These are phyloP conservation scores for Fermentozyma sake DNA, from an alignment of 1,139 yeast species.

Conservation along the genomic window DNA sequence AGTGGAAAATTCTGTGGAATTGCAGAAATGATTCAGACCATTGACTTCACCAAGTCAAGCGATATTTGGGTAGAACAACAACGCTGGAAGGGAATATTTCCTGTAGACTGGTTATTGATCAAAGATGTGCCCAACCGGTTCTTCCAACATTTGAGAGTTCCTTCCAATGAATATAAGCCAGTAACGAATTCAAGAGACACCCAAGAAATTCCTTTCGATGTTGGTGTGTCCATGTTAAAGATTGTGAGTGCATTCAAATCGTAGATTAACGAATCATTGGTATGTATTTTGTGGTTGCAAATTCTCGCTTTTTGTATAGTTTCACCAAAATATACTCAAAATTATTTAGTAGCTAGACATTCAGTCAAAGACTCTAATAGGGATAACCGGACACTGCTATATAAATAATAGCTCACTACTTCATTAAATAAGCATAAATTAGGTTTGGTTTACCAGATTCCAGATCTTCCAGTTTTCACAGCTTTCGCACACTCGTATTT, in stretches of 20 bases:
- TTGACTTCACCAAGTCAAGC: slow-evolving; percentile 33
- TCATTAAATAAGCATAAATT: no score
- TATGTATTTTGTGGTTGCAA: no score
- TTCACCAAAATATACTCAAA: no score
- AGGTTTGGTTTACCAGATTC: no score
- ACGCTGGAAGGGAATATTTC: slow-evolving; percentile 50
- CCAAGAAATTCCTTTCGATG: slow-evolving; percentile 43
- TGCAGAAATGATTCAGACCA: slow-evolving; percentile 47
- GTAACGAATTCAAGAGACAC: slow-evolving; percentile 61
- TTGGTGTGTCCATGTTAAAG: slow-evolving; percentile 47
- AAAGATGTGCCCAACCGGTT: slow-evolving; percentile 47
- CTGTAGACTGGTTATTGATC: slow-evolving; percentile 48
- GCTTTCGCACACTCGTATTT: no score
- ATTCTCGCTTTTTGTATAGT: no score
- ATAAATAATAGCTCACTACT: no score
- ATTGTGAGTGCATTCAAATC: slow-evolving; percentile 32
- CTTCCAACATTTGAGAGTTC: slow-evolving; percentile 41
- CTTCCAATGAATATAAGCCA: slow-evolving; percentile 46
- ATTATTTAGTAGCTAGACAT: no score
- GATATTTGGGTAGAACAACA: slow-evolving; percentile 47
- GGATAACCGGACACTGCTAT: no score
- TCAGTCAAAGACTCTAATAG: no score
- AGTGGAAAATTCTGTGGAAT: slow-evolving; percentile 61
- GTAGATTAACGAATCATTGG: no score
- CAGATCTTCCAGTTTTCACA: no score